Evolutionary conservation across 768 basidiomycete genomes (phyloP).

Genomic region (Rubroboletus satanas): DNA sequence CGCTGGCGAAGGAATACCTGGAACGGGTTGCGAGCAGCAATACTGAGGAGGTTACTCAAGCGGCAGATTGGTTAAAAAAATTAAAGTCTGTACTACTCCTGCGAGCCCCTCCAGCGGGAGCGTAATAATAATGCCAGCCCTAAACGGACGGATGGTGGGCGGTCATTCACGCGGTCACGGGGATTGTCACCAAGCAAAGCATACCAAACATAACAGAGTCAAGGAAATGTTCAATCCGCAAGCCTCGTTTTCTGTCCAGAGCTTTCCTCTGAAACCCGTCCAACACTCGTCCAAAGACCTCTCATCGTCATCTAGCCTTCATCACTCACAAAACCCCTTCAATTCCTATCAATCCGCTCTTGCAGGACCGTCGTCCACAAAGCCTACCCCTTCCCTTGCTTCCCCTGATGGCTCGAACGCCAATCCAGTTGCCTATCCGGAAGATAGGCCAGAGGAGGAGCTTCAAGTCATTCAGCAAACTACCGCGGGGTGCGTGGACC

Average conservation of each 20-base stretch:
- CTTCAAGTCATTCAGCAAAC: slow-evolving; percentile 43
- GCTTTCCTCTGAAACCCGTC: slow-evolving; percentile 21
- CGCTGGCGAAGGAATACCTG: slow-evolving; percentile 68
- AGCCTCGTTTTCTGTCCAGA: slow-evolving; percentile 29
- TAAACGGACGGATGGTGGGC: slow-evolving; percentile 20
- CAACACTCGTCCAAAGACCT: slow-evolving; percentile 1
- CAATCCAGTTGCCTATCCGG: slow-evolving; percentile 21
- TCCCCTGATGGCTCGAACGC: slow-evolving; percentile 26
- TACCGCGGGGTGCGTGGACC: slow-evolving; percentile 45
- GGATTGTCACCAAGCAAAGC: slow-evolving; percentile 34
- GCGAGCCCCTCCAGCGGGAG: slow-evolving; percentile 9
- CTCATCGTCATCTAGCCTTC: slow-evolving; percentile 1
- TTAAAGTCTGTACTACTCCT: slow-evolving; percentile 38
- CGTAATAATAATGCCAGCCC: slow-evolving; percentile 25
- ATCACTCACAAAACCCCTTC: slow-evolving; percentile 3
- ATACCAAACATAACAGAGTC: slow-evolving; percentile 36
- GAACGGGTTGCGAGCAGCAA: slow-evolving; percentile 75
- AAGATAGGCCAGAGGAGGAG: slow-evolving; percentile 50
- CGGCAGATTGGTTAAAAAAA: slow-evolving; percentile 65
- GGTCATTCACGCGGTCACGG: slow-evolving; percentile 37
- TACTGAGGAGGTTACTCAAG: slow-evolving; percentile 73
- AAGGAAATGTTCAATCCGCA: slow-evolving; percentile 32
- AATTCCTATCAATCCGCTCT: slow-evolving; percentile 5
- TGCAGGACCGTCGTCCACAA: slow-evolving; percentile 29
- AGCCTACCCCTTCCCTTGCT: background rate